Percentiles rank a stretch among this genome's conserved stretches.
Evolutionary conservation across 1,284 basidiomycete genomes (phyloP).

Genomic region (Mycocalia duriaeana): DNA sequence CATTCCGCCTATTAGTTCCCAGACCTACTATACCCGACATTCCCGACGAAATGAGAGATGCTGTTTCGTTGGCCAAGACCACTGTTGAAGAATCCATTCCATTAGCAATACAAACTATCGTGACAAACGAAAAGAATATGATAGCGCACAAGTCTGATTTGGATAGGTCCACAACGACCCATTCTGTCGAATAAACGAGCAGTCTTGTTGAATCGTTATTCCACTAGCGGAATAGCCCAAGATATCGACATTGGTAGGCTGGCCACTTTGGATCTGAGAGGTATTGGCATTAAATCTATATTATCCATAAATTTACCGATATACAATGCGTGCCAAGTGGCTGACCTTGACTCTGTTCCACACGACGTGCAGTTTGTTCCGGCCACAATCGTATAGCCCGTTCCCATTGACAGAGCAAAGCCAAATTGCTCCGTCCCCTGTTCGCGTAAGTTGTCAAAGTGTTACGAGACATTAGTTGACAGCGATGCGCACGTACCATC

Average conservation of each 20-base stretch:
- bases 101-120: too few relatives aligned
- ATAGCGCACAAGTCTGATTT: background rate
- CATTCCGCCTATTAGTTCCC: background rate
- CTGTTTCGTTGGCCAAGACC: background rate
- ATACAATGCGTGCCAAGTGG: too few relatives aligned
- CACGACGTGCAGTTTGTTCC: background rate
- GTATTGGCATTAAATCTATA: background rate
- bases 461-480: background rate
- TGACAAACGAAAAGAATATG: background rate
- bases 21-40: conserved; percentile 1
- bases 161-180: background rate
- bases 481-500: background rate
- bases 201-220: background rate
- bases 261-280: background rate
- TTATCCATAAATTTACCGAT: background rate
- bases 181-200: background rate
- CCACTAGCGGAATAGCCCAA: background rate
- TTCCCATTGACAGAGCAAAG: conserved; percentile 1
- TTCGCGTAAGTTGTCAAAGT: background rate
- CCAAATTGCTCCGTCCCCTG: background rate
- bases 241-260: background rate
- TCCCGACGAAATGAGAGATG: background rate
- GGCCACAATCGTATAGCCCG: background rate
- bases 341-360: background rate
- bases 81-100: background rate